Evolutionary conservation across 768 basidiomycete species (phyloP).

Genomic region (Hemileccinum impolitum): DNA sequence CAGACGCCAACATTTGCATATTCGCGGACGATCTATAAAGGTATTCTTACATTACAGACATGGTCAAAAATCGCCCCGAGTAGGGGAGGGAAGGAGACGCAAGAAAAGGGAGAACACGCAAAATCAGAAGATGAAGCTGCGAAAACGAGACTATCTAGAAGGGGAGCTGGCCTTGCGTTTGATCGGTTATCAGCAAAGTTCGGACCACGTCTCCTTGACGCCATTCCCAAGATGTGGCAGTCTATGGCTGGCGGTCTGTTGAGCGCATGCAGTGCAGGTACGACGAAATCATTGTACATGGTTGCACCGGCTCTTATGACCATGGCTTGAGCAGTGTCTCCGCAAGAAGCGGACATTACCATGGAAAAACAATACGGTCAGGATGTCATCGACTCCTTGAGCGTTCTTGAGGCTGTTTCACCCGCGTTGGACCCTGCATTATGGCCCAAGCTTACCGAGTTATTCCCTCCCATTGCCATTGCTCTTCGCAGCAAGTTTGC

Average conservation of each 20-base stretch:
- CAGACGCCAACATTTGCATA: conserved; percentile 87
- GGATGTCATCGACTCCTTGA: conserved; percentile 89
- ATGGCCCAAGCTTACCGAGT: conserved; percentile 61
- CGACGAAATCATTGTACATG: conserved; percentile 14
- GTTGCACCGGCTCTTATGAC: background rate
- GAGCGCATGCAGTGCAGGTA: conserved; percentile 65
- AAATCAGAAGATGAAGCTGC: conserved; percentile 52
- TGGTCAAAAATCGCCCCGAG: conserved; percentile 35
- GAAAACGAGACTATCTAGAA: conserved; percentile 68
- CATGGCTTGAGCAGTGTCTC: conserved; percentile 40
- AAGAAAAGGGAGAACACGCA: conserved; percentile 40
- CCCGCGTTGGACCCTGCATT: conserved; percentile 71
- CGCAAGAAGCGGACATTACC: conserved; percentile 55
- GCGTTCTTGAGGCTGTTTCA: conserved; percentile 79
- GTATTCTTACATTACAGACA: conserved; percentile 72
- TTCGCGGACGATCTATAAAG: conserved; percentile 56
- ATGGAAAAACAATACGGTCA: conserved; percentile 79
- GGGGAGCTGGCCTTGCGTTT: conserved; percentile 86
- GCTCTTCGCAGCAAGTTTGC: conserved; percentile 86
- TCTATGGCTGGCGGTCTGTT: conserved; percentile 81
- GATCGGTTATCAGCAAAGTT: conserved; percentile 73
- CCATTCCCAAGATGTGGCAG: conserved; percentile 94
- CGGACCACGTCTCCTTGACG: conserved; percentile 63
- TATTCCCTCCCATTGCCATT: conserved; percentile 73
- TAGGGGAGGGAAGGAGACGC: conserved; percentile 37